Evolutionary conservation across 1,284 basidiomycete genomes (phyloP), one percentile per base, ranked within the genome.

Genomic region (Moniliophthora roreri): DNA sequence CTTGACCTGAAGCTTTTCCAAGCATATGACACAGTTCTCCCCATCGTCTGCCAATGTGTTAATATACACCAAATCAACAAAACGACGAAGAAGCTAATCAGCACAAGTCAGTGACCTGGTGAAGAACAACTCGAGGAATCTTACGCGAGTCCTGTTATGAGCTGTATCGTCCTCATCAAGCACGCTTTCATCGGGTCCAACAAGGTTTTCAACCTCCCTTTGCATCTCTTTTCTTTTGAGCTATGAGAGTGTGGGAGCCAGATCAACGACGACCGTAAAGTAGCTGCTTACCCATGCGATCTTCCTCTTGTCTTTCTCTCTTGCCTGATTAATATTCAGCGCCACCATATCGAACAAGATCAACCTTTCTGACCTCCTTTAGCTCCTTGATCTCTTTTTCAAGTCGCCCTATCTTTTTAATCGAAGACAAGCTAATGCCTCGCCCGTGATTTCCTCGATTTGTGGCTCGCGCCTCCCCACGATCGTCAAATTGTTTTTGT

Each of bases 1-100:
- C 45, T 65, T 67, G n/a, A 69, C 57, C 45, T 62, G 50, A 55
- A 81, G 62, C 1, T 53, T 46, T 11, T 76, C 72, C 49, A 69
- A 56, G 55, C 80, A 81, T n/a, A 80, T 63, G 11, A 67, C 58
- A 52, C 79, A 80, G 38, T 72, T 66, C 53, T 81, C 53, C 16
- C 40, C 77, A 21, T 63, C 66, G n/a, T 74, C 73, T 4, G 65
- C 73, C 23, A 80, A 62, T 3, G 75, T 71, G 10, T 67, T 71
- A 23, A 68, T 65, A 7, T 66, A 53, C 62, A 80, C 72, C 50
- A 74, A 61, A 41, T 75, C 71, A 21, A 69, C 65, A 57, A 80
- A 73, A 13, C 56, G 58, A 24, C 73, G 70, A 46, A 82, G 62
- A 28, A 80, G 67, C 80, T 81, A 48, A 10, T 37, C 16, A 41